Conservation (phyloP, 495 filamentous ascomycete species). For the Ascodesmis nigricans region DNA sequence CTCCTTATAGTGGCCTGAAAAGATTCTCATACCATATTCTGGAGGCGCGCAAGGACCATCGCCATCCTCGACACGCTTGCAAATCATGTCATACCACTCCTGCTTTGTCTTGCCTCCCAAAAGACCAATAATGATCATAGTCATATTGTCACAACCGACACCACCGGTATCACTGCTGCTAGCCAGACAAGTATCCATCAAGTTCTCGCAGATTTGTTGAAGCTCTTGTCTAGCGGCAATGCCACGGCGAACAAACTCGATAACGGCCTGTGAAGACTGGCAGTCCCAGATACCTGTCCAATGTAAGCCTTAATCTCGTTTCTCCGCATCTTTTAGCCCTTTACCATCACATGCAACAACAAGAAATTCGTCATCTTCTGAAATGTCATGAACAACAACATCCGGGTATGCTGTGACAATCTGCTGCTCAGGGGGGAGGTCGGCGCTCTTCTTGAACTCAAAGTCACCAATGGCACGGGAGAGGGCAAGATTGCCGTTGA, state of each 20-base stretch:
- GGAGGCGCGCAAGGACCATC: constrained; percentile 97
- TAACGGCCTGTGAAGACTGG: constrained; percentile 87
- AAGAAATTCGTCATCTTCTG: constrained; percentile 87
- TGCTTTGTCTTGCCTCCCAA: constrained; percentile 80
- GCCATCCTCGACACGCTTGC: constrained; percentile 79
- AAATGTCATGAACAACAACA: constrained; percentile 70
- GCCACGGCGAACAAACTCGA: constrained; percentile 89
- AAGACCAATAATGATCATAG: constrained; percentile 77
- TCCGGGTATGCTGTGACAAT: constrained; percentile 95
- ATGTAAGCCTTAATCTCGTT: constrained; percentile 17
- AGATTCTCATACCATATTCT: constrained; percentile 71
- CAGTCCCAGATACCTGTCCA: constrained; percentile 91
- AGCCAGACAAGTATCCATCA: constrained; percentile 99
- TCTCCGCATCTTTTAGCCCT: constrained; percentile 13
- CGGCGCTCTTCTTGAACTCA: constrained; percentile 98
- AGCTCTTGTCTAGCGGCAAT: constrained; percentile 90
- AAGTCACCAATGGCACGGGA: constrained; percentile 97
- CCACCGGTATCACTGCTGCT: constrained; percentile 95
- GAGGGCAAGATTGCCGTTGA: constrained; percentile 94
- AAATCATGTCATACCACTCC: constrained; percentile 93
- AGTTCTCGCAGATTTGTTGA: constrained; percentile 88
- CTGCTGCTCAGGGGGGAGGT: constrained; percentile 85
- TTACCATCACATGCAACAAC: constrained; percentile 93
- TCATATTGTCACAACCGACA: constrained; percentile 99
- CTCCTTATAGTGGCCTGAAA: background rate